Evolutionary conservation across 371 early-diverging fungal species (phyloP).

Genomic region (Conidiobolus incongruus): DNA sequence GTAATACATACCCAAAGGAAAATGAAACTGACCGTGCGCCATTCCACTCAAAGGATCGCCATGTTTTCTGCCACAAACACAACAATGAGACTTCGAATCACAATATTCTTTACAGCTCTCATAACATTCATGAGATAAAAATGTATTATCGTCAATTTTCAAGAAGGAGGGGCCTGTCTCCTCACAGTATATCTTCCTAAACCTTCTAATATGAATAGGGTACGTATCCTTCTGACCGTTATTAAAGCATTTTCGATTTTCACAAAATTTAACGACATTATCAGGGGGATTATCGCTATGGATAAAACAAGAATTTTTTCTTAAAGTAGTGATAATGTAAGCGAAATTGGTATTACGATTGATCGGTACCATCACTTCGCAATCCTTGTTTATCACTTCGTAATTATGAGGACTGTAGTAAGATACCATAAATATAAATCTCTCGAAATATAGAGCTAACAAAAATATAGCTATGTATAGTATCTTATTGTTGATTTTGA

Average conservation of each 20-base stretch:
- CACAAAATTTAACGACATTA: neutral
- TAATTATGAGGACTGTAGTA: neutral
- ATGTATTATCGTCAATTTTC: neutral
- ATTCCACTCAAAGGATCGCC: neutral
- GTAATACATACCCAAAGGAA: too few relatives aligned
- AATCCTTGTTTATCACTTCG: neutral
- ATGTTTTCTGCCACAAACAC: neutral
- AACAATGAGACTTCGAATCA: neutral
- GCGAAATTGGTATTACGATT: neutral
- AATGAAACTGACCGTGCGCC: neutral
- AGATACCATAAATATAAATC: neutral
- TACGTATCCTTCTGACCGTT: neutral
- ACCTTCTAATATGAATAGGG: neutral
- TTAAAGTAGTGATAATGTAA: neutral
- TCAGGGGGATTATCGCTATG: too few relatives aligned
- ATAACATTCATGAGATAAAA: neutral
- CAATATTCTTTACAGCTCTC: neutral
- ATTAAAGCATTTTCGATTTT: neutral
- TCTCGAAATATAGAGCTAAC: neutral
- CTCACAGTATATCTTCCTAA: neutral
- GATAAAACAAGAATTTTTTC: neutral
- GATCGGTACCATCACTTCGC: neutral
- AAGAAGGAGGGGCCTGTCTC: neutral
- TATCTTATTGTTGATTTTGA: too few relatives aligned
- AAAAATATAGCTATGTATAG: too few relatives aligned